Base-by-base conservation (phyloP, 768 basidiomycete genomes). In the Leccinum olivaceopallidum region DNA sequence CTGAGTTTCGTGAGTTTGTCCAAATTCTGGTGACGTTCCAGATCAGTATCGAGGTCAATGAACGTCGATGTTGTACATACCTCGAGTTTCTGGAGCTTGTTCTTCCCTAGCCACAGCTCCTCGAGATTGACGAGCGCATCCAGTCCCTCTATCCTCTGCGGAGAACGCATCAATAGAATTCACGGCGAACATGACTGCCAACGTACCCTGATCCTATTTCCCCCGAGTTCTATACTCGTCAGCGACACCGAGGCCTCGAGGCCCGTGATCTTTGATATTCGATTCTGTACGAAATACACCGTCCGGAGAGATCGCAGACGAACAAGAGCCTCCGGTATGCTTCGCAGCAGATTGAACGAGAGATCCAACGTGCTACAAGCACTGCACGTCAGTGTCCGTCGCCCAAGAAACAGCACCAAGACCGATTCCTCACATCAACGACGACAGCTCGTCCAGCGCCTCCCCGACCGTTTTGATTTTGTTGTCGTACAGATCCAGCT, bases 61-160 rank as follows among this genome's bases (percentile, higher is more conserved):
- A 2, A 14, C 18, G 47, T 30, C 5, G 8, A 50, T 4, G 1
- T 37, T 13, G 10, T 6, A 61, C 22, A 30, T 54, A 92, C 93
- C 82, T 95, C 90, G 5, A 99, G 82, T 72, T 85, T 88, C 6
- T 87, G 72, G 60, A 99, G 93, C 78, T 98, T 99, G 73, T 99
- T 99, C 82, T 99, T 99, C 8, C 97, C 97, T 3, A 98, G 76
- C 94, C 96, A 98, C 3, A 99, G 79, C 67, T 98, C 95, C 65
- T 95, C 92, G 10, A 99, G 78, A 64, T 89, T 91, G 1, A 87
- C 83, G 42, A 97, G 77, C 1, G 83, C 79, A 12, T 92, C 92
- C 4, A 98, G 75, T 44, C 89, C 88, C 72, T 98, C 93, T 59
- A 99, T 96, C 78, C 81, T 84, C 95, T 97, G 61, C 10, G 32